phyloP scores from a whole-genome alignment of 805 yeast species.

The Sugiyamaella mastotermitis region DNA sequence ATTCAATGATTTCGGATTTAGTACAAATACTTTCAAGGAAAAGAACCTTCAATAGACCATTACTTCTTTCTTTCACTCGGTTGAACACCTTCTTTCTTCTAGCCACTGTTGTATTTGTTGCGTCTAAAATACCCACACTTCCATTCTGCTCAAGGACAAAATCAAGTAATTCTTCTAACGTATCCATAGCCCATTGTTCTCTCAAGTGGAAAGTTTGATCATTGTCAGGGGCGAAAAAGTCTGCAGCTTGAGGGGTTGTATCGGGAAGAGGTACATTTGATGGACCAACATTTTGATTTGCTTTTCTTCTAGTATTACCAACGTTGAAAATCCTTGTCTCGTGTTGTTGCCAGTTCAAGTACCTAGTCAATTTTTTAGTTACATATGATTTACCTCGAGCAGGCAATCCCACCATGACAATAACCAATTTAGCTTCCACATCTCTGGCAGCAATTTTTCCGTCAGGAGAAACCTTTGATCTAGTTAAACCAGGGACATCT shows the following conservation, averaged over 20 bases:
- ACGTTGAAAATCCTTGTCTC: conserved; percentile 89
- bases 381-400: conserved; percentile 94
- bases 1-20: conserved; percentile 70
- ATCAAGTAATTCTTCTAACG: conserved; percentile 75
- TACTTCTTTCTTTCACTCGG: conserved; percentile 33
- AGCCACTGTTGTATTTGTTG: conserved; percentile 76
- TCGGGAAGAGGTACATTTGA: conserved; percentile 59
- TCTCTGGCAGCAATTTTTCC: conserved; percentile 42
- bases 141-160: conserved; percentile 78
- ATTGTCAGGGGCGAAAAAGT: conserved; percentile 80
- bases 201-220: conserved; percentile 55
- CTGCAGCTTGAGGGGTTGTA: conserved; percentile 56
- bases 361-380: conserved; percentile 84
- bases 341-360: conserved; percentile 90
- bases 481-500: conserved; percentile 88
- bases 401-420: conserved; percentile 93
- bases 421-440: conserved; percentile 76
- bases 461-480: conserved; percentile 73
- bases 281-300: conserved; percentile 57
- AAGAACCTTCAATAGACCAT: conserved; percentile 57
- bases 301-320: conserved; percentile 86
- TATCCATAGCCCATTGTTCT: conserved; percentile 92
- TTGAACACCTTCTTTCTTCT: conserved; percentile 60
- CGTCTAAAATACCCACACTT: conserved; percentile 89
- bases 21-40: conserved; percentile 85